Evolutionary conservation across 768 basidiomycete genomes (phyloP).

Genomic region (Lentinula aciculospora): DNA sequence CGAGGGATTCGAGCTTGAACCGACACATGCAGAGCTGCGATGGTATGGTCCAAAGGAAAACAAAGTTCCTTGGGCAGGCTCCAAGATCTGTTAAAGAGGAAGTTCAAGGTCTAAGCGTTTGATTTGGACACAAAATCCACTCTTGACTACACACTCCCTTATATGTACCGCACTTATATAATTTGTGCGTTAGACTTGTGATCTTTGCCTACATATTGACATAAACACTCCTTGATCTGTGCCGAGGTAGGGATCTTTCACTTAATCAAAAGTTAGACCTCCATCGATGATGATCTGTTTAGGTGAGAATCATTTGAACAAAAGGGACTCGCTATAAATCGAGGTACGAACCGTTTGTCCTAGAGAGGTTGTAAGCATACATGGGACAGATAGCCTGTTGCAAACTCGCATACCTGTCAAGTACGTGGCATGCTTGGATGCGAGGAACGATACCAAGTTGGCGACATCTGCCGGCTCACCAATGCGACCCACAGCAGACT

Average conservation of each 20-base stretch:
- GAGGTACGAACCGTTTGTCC: background rate
- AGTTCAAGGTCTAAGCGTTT: background rate
- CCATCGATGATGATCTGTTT: conserved; percentile 10
- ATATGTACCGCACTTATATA: too few species aligned
- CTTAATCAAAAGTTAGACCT: conserved; percentile 12
- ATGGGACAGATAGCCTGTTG: background rate
- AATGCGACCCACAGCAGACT: conserved; percentile 14
- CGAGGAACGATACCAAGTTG: conserved; percentile 24
- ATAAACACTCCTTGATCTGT: too few species aligned
- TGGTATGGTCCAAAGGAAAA: background rate
- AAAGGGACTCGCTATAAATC: background rate
- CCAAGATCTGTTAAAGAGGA: background rate
- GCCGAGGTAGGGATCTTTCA: too few species aligned
- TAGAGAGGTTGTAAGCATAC: background rate
- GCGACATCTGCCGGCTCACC: conserved; percentile 20
- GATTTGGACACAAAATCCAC: too few species aligned
- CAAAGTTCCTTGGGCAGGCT: background rate
- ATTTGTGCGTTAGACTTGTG: too few species aligned
- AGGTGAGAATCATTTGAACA: background rate
- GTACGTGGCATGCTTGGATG: conserved; percentile 20
- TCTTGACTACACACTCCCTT: too few species aligned
- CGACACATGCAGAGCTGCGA: background rate
- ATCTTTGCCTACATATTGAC: too few species aligned
- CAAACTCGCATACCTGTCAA: conserved; percentile 18
- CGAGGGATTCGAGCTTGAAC: background rate